These are phyloP conservation scores for Excoecaria agallocha DNA, from an alignment of 345 rosid genomes.

Conservation along the genomic window DNA sequence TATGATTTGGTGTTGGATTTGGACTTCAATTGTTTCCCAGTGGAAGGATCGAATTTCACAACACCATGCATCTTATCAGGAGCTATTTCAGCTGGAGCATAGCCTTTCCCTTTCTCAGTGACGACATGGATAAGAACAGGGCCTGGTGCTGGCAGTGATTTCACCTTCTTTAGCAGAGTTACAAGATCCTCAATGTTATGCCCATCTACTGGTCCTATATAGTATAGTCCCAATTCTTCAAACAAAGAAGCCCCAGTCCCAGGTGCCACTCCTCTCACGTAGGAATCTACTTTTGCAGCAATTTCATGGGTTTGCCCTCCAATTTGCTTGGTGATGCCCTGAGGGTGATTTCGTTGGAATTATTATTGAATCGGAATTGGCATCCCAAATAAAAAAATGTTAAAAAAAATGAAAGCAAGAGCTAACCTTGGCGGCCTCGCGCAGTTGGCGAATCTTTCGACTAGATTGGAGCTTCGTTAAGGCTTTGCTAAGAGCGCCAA, in stretches of 20 bases:
- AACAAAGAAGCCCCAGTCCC: conserved; percentile 31
- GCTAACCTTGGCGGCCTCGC: conserved; percentile 43
- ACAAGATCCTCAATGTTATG: conserved; percentile 45
- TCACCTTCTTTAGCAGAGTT: conserved; percentile 31
- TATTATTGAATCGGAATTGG: neutral
- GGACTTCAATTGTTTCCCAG: conserved; percentile 45
- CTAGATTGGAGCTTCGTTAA: conserved; percentile 34
- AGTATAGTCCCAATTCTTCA: conserved; percentile 50
- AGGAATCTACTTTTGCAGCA: conserved; percentile 34
- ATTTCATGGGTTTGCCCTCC: conserved; percentile 35
- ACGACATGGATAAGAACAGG: conserved; percentile 47
- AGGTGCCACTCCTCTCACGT: conserved; percentile 23
- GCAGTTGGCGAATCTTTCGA: conserved; percentile 26
- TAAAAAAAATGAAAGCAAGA: neutral
- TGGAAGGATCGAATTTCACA: conserved; percentile 42
- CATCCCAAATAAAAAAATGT: neutral
- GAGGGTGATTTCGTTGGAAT: neutral
- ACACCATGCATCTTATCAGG: conserved; percentile 58
- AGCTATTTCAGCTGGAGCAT: conserved; percentile 45
- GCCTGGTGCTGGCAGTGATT: conserved; percentile 35
- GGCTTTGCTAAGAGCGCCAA: conserved; percentile 45
- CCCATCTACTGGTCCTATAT: conserved; percentile 53
- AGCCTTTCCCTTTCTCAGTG: conserved; percentile 58
- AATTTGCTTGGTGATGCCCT: conserved; percentile 38
- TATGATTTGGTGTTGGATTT: conserved; percentile 29